Percentiles rank a stretch among this genome's conserved stretches.
These are phyloP conservation scores for Anthracocystis walkeri DNA, from an alignment of 1,284 basidiomycete species.

Conservation along the genomic window DNA sequence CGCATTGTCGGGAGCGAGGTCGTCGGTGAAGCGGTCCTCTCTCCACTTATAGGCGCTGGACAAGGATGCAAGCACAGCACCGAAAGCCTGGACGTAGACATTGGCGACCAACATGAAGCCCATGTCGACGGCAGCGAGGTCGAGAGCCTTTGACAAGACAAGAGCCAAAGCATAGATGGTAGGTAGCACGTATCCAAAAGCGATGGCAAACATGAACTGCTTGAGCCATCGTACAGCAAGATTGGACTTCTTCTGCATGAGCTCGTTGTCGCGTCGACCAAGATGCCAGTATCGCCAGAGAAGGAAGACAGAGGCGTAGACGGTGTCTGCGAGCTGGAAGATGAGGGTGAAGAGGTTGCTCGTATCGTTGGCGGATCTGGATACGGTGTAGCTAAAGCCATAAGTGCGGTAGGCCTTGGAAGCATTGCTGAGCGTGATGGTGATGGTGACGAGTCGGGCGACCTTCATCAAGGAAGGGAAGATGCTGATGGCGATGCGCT, in stretches of 20 bases:
- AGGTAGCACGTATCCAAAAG: constrained; percentile 46
- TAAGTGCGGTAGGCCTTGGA: constrained; percentile 7
- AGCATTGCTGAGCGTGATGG: constrained; percentile 28
- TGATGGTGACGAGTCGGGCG: constrained; percentile 44
- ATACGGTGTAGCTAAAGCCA: constrained; percentile 30
- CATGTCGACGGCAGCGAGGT: constrained; percentile 31
- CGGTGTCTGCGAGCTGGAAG: constrained; percentile 47
- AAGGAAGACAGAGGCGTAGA: constrained; percentile 44
- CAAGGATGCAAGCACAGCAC: constrained; percentile 47
- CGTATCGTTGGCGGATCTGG: constrained; percentile 31
- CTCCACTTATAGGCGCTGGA: constrained; percentile 50
- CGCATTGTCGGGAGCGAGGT: constrained; percentile 43
- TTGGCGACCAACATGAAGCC: constrained; percentile 59
- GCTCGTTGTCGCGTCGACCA: constrained; percentile 42
- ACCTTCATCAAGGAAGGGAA: constrained; percentile 45
- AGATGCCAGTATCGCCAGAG: constrained; percentile 52
- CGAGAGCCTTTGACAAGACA: constrained; percentile 30
- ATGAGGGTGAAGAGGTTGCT: constrained; percentile 44
- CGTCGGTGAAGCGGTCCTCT: constrained; percentile 50
- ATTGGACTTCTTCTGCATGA: constrained; percentile 36
- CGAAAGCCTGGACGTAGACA: constrained; percentile 52
- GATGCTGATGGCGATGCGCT: constrained; percentile 43
- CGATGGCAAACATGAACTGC: constrained; percentile 47
- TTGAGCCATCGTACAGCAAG: constrained; percentile 22
- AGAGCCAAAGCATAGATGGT: constrained; percentile 48